Base-by-base conservation (phyloP, 495 filamentous ascomycete genomes). In the Xylona heveae region DNA sequence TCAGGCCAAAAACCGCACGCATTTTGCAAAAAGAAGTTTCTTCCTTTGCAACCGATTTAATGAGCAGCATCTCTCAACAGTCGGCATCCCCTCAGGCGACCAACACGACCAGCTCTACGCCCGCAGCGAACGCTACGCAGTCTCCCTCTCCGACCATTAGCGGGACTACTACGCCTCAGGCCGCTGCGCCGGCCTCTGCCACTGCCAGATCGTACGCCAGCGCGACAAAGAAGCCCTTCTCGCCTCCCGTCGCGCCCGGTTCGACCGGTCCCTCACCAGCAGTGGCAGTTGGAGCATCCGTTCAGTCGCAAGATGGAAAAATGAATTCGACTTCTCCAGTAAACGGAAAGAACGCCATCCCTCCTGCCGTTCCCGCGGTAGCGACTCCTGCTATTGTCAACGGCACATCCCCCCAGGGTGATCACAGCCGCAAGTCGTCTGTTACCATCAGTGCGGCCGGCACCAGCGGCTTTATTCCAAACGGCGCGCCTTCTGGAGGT, bases 401-500 rank as follows among this genome's bases (percentile, higher is more conserved):
- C 46, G 50, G 62, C 30, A 61, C 70, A 44, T 63, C 71, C 30
- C 48, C 55, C 29, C 29, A 46, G 12, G 57, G 53, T 35, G 76
- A 85, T 39, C 84, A 94, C 57, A 63, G 55, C 38, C 68, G 78
- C 37, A 88, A 88, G 55, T 70, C 71, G 34, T 85, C 81, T 12
- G 75, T 92, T 36, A 88, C 79, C 34, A 90, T 92, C 55, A 82
- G 64, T 45, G 73, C 80, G 30, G 67, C 72, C 38, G 77, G 76
- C 23, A 66, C 78, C 9, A 74, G 62, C 33, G 71, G 72, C 38
- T 73, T 74, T 41, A 68, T 71, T 32, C 66, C 74, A 19, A 88
- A 90, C 57, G 78, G 80, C 39, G 71, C 67, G 29, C 63, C 71
- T 3, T 58, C 64, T 25, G 58, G 53, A 25, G 63, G 63, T 28